Base-by-base conservation (phyloP, 768 basidiomycete genomes). In the Gyrodon lividus region DNA sequence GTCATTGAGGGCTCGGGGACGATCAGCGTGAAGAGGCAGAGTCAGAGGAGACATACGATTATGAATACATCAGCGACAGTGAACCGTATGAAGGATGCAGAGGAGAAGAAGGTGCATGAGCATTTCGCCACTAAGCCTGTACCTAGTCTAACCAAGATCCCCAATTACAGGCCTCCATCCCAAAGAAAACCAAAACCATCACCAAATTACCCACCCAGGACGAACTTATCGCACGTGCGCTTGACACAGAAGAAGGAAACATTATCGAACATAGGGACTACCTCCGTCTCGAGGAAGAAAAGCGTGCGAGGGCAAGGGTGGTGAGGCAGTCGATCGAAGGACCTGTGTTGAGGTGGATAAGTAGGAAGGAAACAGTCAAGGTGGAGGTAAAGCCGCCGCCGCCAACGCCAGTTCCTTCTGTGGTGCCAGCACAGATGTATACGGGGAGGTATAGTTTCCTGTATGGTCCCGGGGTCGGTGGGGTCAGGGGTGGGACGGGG, bases 161-260 rank as follows among this genome's bases (percentile, higher is more conserved):
- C 14, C 14, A n/a, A 35, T 46, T 50, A 30, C 45, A 85, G 83
- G 80, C 82, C 12, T 74, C 83, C 0, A 56, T 73, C 9, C 81
- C 86, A 1, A 89, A 84, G 70, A 86, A 84, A 59, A 62, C 69
- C 6, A 87, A 83, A 61, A 66, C 68, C 3, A 75, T 74, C 48
- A 74, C 71, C 20, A 83, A 76, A 26, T 66, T 72, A 5, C 78
- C 76, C 39, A 90, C 90, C 0, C 92, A 95, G 61, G 87, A 81
- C n/a, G 89, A 94, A 59, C 78, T 94, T 7, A 87, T 95, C 50
- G 83, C 82, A 2, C 81, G 81, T 6, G 92, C 92, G 0, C 79
- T 94, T 16, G 89, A 92, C 59, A 90, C 84, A 46, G 92, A 94
- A 67, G 92, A 92, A 67, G 84, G 86, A 0, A 95, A 95, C 64